A percentile compares a stretch with the other conserved stretches of the same genome.
These are phyloP conservation scores for Mycena albidolilacea DNA, from an alignment of 768 basidiomycete species.

Conservation along the genomic window DNA sequence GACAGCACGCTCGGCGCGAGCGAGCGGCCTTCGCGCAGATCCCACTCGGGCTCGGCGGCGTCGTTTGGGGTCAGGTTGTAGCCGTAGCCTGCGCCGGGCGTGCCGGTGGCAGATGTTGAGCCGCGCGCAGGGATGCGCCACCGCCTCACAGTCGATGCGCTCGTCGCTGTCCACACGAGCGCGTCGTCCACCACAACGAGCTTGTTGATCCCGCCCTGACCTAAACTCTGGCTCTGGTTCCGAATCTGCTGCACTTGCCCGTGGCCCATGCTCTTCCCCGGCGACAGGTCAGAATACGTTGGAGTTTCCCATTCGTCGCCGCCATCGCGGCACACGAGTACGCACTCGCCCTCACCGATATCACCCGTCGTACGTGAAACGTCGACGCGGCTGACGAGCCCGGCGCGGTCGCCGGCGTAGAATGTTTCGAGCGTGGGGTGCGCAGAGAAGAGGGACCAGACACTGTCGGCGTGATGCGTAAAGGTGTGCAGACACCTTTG, in stretches of 20 bases:
- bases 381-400: constrained; percentile 93
- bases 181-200: constrained; percentile 88
- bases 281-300: no score
- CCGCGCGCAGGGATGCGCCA: constrained; percentile 81
- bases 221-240: constrained; percentile 32
- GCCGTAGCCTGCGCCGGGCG: constrained; percentile 31
- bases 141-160: constrained; percentile 83
- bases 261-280: not conserved
- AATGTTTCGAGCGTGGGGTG: constrained; percentile 91
- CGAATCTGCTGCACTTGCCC: not conserved
- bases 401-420: constrained; percentile 95
- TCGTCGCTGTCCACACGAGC: constrained; percentile 92
- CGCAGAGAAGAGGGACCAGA: constrained; percentile 92
- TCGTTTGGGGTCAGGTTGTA: constrained; percentile 18
- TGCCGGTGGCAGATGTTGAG: constrained; percentile 25
- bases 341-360: constrained; percentile 91
- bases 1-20: constrained; percentile 41
- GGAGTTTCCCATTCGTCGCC: constrained; percentile 44
- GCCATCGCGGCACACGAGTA: constrained; percentile 82
- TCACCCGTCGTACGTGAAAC: constrained; percentile 81
- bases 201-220: constrained; percentile 82
- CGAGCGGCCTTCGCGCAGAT: constrained; percentile 23
- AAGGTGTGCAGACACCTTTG: constrained; percentile 97
- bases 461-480: constrained; percentile 93
- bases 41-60: constrained; percentile 12